Conservation (phyloP, 2,329 filamentous ascomycete species). For the Lachnellula occidentalis region DNA sequence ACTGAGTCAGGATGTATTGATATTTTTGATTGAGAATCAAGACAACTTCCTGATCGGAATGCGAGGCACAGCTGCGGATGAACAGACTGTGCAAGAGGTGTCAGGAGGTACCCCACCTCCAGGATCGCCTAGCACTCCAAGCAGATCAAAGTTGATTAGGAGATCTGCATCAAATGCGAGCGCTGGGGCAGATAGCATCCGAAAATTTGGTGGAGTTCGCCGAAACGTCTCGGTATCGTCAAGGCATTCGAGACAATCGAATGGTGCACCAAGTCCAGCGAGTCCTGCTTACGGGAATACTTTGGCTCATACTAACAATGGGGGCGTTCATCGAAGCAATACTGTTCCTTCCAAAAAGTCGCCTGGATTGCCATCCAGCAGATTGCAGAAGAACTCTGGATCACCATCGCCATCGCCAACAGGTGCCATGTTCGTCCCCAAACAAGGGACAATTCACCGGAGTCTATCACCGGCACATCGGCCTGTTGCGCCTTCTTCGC, state of each 20-base stretch:
- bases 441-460: slow-evolving; percentile 26
- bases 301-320: slow-evolving; percentile 49
- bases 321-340: slow-evolving; percentile 72
- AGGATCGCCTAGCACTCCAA: slow-evolving; percentile 44
- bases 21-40: slow-evolving; percentile 97
- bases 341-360: slow-evolving; percentile 90
- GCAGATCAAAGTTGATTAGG: slow-evolving; percentile 53
- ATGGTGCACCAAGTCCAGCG: slow-evolving; percentile 63
- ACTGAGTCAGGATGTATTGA: slow-evolving; percentile 91
- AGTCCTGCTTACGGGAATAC: slow-evolving; percentile 52
- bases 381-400: slow-evolving; percentile 57
- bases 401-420: slow-evolving; percentile 43
- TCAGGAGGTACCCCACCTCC: slow-evolving; percentile 57
- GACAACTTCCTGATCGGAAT: slow-evolving; percentile 98
- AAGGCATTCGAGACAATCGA: slow-evolving; percentile 73
- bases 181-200: slow-evolving; percentile 79
- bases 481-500: slow-evolving; percentile 20
- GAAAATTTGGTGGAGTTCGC: slow-evolving; percentile 72
- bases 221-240: slow-evolving; percentile 92
- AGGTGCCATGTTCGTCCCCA: slow-evolving; percentile 31
- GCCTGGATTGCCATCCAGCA: slow-evolving; percentile 60
- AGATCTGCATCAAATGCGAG: slow-evolving; percentile 85
- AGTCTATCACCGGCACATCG: slow-evolving; percentile 20
- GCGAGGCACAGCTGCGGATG: slow-evolving; percentile 97
- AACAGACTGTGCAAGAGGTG: slow-evolving; percentile 58